Base-by-base conservation (phyloP, 345 rosid species). In the Camelina neglecta region DNA sequence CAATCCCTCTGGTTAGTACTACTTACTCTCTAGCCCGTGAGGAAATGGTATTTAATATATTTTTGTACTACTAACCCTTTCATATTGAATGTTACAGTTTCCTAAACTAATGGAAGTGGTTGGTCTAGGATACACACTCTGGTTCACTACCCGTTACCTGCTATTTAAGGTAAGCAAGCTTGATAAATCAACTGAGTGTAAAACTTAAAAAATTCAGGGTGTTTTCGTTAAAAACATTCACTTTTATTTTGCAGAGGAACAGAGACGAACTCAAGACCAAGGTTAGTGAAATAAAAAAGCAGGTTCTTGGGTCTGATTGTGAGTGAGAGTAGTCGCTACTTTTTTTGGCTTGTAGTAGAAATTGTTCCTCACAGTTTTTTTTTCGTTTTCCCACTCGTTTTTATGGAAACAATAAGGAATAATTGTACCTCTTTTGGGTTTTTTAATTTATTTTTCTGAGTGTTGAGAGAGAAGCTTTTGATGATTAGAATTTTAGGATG, bases 61-160 rank as follows among this genome's bases (percentile, higher is more conserved):
- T 10, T 29, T 10, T 29, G 23, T 24, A 58, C 23, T 53, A 42
- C 31, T 29, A 29, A 29, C 16, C 29, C n/a, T 18, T 35, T 62
- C 24, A n/a, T 39, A 16, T 33, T 42, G 58, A 11, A 59, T 48
- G 39, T 54, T 77, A 66, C 84, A 95, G 97, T 73, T 92, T 68
- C 97, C 99, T 2, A 90, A 88, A 85, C 65, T 95, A 36, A 74
- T 95, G 93, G 96, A 95, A 85, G 80, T 92, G 13, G 91, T 95
- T 71, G 99, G 99, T 73, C 87, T 95, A 33, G 93, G 91, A 77
- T 95, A 88, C 84, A 72, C 96, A 15, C 23, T 85, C 66, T 95
- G 99, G 99, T 95, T 95, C 82, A 74, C 81, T 45, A 77, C 80
- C 18, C 93, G 96, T 3, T 95, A 86, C 75, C 84, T 95, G 75